Conservation (phyloP, 169 alveolate genomes). For the Cryptosporidium parvum region DNA sequence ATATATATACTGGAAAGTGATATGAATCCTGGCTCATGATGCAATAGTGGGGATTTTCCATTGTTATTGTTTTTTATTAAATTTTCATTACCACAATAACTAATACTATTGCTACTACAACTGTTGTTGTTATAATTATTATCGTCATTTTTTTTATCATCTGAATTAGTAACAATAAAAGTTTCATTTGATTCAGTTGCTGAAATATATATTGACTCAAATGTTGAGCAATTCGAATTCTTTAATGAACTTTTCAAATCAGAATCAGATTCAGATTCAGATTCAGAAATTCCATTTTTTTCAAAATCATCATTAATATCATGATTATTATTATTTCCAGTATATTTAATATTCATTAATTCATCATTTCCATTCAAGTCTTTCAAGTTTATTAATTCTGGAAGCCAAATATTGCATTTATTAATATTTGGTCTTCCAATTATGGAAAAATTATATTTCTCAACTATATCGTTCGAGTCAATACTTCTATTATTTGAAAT, state of each 20-base stretch:
- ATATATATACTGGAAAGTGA: not conserved
- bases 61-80: not conserved
- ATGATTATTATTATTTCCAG: no score
- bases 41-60: slow-evolving; percentile 40
- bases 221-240: not conserved
- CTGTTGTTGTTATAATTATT: no score
- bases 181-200: slow-evolving; percentile 40
- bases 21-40: slow-evolving; percentile 13
- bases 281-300: not conserved
- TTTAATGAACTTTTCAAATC: not conserved
- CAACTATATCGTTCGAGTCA: not conserved
- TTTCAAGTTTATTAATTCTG: slow-evolving; percentile 6
- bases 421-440: slow-evolving; percentile 43
- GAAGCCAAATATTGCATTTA: slow-evolving; percentile 60
- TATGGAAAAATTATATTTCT: not conserved
- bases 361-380: slow-evolving; percentile 1
- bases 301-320: no score
- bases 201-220: slow-evolving; percentile 37
- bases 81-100: not conserved
- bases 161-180: not conserved
- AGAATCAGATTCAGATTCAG: not conserved
- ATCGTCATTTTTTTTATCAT: not conserved
- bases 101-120: not conserved
- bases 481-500: not conserved
- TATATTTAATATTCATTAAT: not conserved